Base-by-base conservation (phyloP, 2,329 filamentous ascomycete species). In the Aaosphaeria arxii region DNA sequence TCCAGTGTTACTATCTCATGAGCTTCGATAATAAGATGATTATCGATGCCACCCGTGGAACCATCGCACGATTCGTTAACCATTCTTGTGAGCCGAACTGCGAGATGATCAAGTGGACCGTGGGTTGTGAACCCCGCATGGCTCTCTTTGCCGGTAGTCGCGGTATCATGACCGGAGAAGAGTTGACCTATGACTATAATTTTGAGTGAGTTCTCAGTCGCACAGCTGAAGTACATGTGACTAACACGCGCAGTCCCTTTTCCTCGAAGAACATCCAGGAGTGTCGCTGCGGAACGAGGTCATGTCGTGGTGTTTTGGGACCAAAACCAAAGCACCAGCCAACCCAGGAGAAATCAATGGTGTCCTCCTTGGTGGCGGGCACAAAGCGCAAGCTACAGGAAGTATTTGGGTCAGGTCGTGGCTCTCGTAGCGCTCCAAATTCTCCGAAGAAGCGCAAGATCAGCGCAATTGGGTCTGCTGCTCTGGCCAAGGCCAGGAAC, bases 1-100 rank as follows among this genome's bases (percentile, higher is more conserved):
- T 67, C 17, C 58, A 96, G 89, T 96, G 91, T 72, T 97, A 96
- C 71, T 99, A 99, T 70, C 78, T 99, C 43, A 99, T 99, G 94
- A 91, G 90, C 47, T 96, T 97, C 67, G 91, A 97, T 66, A 91
- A 96, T 70, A 94, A 95, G 71, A 94, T 97, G 85, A 95, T 97
- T 62, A 95, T 99, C 56, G 94, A 99, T 74, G 94, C 92, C 32
- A 96, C 91, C 30, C 90, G 89, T 47, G 94, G 94, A 61, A 95
- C 89, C 56, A 95, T 97, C 71, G 92, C 94, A 62, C 88, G 94
- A 47, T 99, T 99, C 70, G 91, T 99, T 68, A 99, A 99, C 67
- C 94, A 99, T 70, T 96, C 91, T 13, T 99, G 94, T 73, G 87
- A 89, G 48, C 94, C 94, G 3, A 99, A 99, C 67, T 97, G 92